Evolutionary conservation across 768 basidiomycete species (phyloP).

Genomic region (Coprinopsis strossmayeri): DNA sequence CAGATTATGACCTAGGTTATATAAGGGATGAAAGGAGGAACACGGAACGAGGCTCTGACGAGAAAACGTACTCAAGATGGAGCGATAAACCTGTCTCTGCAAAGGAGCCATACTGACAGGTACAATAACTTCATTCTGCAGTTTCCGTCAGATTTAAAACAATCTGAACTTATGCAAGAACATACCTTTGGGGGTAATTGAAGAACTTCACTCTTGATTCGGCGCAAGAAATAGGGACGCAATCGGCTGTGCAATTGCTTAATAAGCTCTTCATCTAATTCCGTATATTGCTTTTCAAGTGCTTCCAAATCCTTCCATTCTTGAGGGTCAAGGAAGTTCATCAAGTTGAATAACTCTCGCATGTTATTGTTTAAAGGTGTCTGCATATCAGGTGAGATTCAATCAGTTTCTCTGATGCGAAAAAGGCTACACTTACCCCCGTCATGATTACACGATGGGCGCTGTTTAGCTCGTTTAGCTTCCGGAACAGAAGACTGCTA

Average conservation of each 20-base stretch:
- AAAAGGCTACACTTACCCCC: slow-evolving; percentile 43
- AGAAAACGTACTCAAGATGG: slow-evolving; percentile 68
- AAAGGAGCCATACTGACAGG: slow-evolving; percentile 83
- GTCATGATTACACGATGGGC: slow-evolving; percentile 87
- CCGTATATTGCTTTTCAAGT: slow-evolving; percentile 62
- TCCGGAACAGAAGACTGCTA: slow-evolving; percentile 69
- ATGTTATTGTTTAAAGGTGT: slow-evolving; percentile 98
- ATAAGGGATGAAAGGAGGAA: slow-evolving; percentile 3
- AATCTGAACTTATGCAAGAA: not conserved
- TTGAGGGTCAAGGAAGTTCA: slow-evolving; percentile 86
- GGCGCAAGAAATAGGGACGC: slow-evolving; percentile 87
- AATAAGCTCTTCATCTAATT: slow-evolving; percentile 73
- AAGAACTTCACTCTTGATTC: slow-evolving; percentile 90
- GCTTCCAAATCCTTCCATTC: slow-evolving; percentile 72
- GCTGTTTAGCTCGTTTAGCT: slow-evolving; percentile 71
- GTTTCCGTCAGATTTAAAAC: not conserved
- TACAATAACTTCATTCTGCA: slow-evolving; percentile 84
- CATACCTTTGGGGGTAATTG: slow-evolving; percentile 85
- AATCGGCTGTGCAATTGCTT: slow-evolving; percentile 73
- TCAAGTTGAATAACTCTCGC: slow-evolving; percentile 91
- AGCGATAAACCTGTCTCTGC: slow-evolving; percentile 85
- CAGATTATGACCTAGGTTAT: slow-evolving; percentile 57
- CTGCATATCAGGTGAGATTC: slow-evolving; percentile 24
- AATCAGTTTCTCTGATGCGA: not conserved
- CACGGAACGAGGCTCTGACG: slow-evolving; percentile 14